Conservation (phyloP, 1,284 basidiomycete species). For the Rhodotorula sp. region DNA sequence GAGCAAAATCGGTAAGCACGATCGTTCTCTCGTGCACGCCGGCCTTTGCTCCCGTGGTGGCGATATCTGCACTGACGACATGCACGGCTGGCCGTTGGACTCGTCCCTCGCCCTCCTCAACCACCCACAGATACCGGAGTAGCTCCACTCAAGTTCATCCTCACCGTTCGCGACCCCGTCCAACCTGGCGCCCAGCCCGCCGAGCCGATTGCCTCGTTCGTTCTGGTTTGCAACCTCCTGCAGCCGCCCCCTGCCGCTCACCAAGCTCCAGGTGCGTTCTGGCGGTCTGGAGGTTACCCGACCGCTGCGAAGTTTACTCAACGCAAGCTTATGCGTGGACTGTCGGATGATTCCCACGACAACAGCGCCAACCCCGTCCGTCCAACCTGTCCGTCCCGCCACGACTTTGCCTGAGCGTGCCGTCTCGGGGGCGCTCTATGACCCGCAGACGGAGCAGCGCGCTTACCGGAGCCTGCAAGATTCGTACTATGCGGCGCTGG, state of each 20-base stretch:
- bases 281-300: no score
- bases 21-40: no score
- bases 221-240: background rate
- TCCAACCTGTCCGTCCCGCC: no score
- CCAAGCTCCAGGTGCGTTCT: no score
- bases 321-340: no score
- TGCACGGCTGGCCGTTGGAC: background rate
- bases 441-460: background rate
- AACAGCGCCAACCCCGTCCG: background rate
- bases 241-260: no score
- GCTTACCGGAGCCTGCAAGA: background rate
- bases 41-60: no score
- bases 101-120: background rate
- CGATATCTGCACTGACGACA: no score
- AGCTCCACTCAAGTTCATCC: background rate
- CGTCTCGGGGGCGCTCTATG: background rate
- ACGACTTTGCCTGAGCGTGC: background rate
- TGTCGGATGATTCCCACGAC: no score
- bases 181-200: background rate
- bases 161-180: background rate
- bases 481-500: background rate
- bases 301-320: no score
- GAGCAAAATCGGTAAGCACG: no score
- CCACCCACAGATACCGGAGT: background rate
- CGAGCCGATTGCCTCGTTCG: background rate